Evolutionary conservation across 352 stramenopile genomes (phyloP), one percentile per base, ranked within the genome.

Genomic region (Globisporangium paroecandrum): DNA sequence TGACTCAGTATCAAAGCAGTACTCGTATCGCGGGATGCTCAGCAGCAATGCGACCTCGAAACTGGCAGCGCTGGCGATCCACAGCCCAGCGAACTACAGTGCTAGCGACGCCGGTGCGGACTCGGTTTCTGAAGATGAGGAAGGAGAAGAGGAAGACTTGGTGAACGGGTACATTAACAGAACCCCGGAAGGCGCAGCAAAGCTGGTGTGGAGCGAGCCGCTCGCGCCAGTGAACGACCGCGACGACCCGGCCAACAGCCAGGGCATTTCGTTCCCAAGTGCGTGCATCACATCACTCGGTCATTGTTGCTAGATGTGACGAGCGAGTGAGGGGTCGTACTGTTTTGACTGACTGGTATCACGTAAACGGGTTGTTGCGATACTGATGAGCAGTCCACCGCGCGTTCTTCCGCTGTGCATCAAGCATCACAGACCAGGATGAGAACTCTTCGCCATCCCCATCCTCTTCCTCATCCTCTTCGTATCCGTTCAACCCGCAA

Each of bases 201-300:
- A 25, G 20, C 32, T 57, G 56, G 68, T 66, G 56, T 91, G 83
- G 83, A 88, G 78, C 43, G 83, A 91, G 41, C 75, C 79, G 13
- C 74, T 76, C 0, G 78, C 80, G 9, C 70, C 74, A 3, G 64
- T 91, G 4, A 64, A 72, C 18, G 71, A 76, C 32, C 64, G 34
- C 20, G 78, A 83, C 43, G 64, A 73, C 0, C 57, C 25, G 9
- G 68, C 55, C 2, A 76, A 77, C 9, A 69, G 75, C 15, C 77
- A 89, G 65, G 80, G 79, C 43, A 70, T 91, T 29, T 74, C 69
- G 0, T 90, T 91, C 29, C 77, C 81, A 24, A 78, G 82, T 90
- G 69, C 49, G 73, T 71, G 29, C 27, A 4, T 18, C 27, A 41
- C 62, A 20, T 12, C 12, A 15, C 36, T 43, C 4, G 38, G 10